Conservation (phyloP, 2,329 filamentous ascomycete genomes). For the Clonostachys chloroleuca region DNA sequence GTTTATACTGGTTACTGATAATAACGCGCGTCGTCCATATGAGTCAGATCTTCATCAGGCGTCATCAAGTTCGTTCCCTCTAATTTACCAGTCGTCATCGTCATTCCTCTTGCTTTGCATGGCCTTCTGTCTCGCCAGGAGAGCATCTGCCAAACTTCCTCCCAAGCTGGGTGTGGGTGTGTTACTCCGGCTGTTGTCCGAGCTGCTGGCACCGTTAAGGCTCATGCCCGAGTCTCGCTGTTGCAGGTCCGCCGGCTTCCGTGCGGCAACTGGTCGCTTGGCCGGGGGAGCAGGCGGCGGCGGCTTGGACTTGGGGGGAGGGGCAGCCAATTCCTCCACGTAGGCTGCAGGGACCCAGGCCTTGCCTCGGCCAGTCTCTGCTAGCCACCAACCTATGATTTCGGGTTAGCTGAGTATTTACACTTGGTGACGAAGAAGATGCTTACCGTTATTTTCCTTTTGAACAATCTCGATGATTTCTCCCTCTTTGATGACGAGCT, state of each 20-base stretch:
- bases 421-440: neutral
- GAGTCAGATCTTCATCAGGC: slow-evolving; percentile 9
- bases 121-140: slow-evolving; percentile 70
- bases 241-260: slow-evolving; percentile 66
- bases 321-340: slow-evolving; percentile 74
- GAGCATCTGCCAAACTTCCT: slow-evolving; percentile 73
- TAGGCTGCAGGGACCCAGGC: slow-evolving; percentile 95
- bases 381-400: slow-evolving; percentile 86
- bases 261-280: slow-evolving; percentile 70
- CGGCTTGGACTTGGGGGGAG: slow-evolving; percentile 63
- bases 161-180: slow-evolving; percentile 70
- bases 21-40: neutral
- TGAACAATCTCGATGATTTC: slow-evolving; percentile 87
- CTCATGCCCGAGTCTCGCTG: slow-evolving; percentile 70
- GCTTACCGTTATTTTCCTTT: slow-evolving; percentile 89
- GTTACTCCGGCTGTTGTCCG: slow-evolving; percentile 60
- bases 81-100: slow-evolving; percentile 62
- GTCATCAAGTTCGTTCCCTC: slow-evolving; percentile 10
- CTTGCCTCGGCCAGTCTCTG: slow-evolving; percentile 67
- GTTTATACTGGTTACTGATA: slow-evolving; percentile 1
- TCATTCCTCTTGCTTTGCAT: slow-evolving; percentile 68
- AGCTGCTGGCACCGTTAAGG: slow-evolving; percentile 41
- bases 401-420: slow-evolving; percentile 15
- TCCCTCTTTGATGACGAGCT: slow-evolving; percentile 74
- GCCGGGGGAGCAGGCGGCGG: slow-evolving; percentile 73